Base-by-base conservation (phyloP, 148 eudicot genomes). In the Chenopodium formosanum region DNA sequence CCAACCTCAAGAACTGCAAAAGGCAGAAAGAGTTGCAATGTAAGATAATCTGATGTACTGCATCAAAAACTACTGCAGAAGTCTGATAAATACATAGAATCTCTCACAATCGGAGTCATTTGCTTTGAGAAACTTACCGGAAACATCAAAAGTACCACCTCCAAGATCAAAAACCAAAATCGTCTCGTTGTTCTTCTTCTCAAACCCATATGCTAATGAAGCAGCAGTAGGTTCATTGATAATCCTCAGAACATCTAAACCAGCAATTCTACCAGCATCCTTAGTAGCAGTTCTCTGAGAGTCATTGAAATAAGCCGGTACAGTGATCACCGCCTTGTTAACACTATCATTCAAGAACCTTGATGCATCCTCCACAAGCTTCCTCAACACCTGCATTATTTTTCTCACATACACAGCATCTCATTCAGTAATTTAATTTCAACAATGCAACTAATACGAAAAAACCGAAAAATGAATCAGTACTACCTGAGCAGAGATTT, bases 171-270 rank as follows among this genome's bases (percentile, higher is more conserved):
- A 91, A 29, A 92, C 96, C 44, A 92, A 80, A 69, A 92, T 89
- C 2, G 94, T 92, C 72, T 91, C 94, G 60, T 89, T 92, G 73
- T 78, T 87, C 82, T 91, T 92, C 87, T 85, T 92, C 64, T 89
- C 89, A 53, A 92, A 92, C 63, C 96, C 96, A 75, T 89, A 92
- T n/a, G 94, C 96, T 75, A 92, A 67, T 5, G 94, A 91, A 64
- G 94, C 96, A 46, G 96, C 96, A 40, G 90, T 89, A 23, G 96
- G 96, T 83, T 92, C 96, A 80, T 91, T 92, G 64, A 91, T 91
- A 29, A 92, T 92, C n/a, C 91, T 78, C 7, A 92, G 86, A 76
- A 92, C 92, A 34, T 92, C 94, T 20, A 92, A 74, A 23, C 96
- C 96, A 37, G 96, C 96, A 66, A 92, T 92, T 23, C 86, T 88